A percentile compares a stretch with the other conserved stretches of the same genome.
Conservation (phyloP, 495 filamentous ascomycete species). For the Penicillium paxilli region DNA sequence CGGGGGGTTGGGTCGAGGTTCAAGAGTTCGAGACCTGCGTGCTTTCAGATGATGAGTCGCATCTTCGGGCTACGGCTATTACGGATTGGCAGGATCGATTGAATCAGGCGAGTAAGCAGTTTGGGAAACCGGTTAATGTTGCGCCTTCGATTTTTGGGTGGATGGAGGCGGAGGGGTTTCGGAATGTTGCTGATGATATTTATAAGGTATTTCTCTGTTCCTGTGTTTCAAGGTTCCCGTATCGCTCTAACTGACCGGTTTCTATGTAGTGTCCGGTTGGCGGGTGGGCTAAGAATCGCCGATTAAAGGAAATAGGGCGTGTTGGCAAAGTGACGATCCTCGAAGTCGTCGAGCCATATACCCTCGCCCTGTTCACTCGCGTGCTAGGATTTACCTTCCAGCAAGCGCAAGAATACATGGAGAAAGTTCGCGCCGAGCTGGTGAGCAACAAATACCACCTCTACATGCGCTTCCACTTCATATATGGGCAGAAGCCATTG, state of each 20-base stretch:
- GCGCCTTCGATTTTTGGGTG: constrained; percentile 20
- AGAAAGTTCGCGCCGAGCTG: constrained; percentile 36
- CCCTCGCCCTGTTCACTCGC: constrained; percentile 54
- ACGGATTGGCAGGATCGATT: constrained; percentile 29
- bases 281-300: constrained; percentile 51
- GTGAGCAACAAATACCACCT: constrained; percentile 31
- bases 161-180: constrained; percentile 36
- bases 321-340: constrained; percentile 34
- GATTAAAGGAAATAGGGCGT: constrained; percentile 51
- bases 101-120: constrained; percentile 31
- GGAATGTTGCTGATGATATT: constrained; percentile 35
- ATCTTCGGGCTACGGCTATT: constrained; percentile 21
- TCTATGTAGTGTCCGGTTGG: constrained; percentile 38
- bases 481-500: constrained; percentile 41
- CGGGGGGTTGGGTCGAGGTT: constrained; percentile 57
- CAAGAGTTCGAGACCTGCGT: constrained; percentile 49
- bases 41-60: constrained; percentile 40
- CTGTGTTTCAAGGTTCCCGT: background rate
- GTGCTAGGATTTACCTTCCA: constrained; percentile 48
- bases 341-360: constrained; percentile 52
- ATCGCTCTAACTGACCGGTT: background rate
- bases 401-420: constrained; percentile 33
- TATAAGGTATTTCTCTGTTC: constrained; percentile 33
- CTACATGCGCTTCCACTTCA: constrained; percentile 38
- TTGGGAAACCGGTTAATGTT: constrained; percentile 42